Percentiles rank a stretch among this genome's conserved stretches.
Conservation (phyloP, 2,329 filamentous ascomycete genomes). For the Curvularia eragrostidis region DNA sequence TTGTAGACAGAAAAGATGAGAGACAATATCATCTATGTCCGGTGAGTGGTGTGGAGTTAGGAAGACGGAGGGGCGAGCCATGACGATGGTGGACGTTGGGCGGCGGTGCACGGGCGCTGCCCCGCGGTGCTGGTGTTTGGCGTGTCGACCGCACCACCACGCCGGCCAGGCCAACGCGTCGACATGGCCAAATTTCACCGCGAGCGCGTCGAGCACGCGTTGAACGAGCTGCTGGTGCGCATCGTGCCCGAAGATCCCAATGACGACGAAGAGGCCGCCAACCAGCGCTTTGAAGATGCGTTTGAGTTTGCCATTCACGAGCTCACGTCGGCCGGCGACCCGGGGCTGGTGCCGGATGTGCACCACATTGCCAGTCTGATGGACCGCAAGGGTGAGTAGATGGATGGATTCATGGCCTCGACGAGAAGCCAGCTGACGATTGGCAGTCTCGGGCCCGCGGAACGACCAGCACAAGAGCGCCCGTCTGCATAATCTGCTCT, state of each 20-base stretch:
- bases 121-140: constrained; percentile 13
- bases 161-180: constrained; percentile 30
- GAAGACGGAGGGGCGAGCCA: not conserved
- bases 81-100: constrained; percentile 5
- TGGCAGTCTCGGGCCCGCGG: constrained; percentile 73
- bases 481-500: constrained; percentile 89
- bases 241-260: constrained; percentile 70
- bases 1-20: no score
- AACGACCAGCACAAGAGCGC: constrained; percentile 73
- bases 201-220: constrained; percentile 76
- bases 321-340: constrained; percentile 55
- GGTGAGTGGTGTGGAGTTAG: not conserved
- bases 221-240: constrained; percentile 78
- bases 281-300: constrained; percentile 72
- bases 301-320: constrained; percentile 59
- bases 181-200: constrained; percentile 44
- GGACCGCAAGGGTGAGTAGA: constrained; percentile 72
- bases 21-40: no score
- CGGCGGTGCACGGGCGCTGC: constrained; percentile 13
- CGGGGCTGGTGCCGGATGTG: constrained; percentile 71
- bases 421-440: constrained; percentile 18
- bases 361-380: constrained; percentile 94
- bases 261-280: constrained; percentile 71
- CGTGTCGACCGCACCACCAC: constrained; percentile 15
- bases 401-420: no score